These are phyloP conservation scores for Diplocarpon rosae DNA, from an alignment of 2,329 filamentous ascomycete species.

Conservation along the genomic window DNA sequence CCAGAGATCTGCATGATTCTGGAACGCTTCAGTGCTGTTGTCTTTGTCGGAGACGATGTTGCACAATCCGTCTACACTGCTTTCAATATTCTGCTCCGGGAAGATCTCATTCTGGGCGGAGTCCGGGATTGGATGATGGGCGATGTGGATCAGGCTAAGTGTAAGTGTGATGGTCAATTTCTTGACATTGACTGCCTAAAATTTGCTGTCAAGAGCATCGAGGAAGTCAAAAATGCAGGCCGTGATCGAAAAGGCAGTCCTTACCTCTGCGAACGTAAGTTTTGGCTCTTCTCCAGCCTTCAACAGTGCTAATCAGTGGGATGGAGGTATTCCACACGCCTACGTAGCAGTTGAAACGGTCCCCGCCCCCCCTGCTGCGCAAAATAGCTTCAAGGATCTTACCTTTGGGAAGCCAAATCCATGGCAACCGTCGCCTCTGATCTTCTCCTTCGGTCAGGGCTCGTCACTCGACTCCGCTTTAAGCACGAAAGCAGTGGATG, in stretches of 20 bases:
- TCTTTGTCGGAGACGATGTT: conserved; percentile 33
- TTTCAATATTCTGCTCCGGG: conserved; percentile 34
- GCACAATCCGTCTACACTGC: conserved; percentile 32
- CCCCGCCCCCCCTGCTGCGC: conserved; percentile 23
- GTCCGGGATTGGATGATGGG: conserved; percentile 31
- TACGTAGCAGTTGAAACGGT: conserved; percentile 28
- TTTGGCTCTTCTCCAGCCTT: too few relatives aligned
- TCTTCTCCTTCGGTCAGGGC: conserved; percentile 28
- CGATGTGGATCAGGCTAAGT: conserved; percentile 4
- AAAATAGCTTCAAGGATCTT: conserved; percentile 27
- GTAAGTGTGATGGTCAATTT: too few relatives aligned
- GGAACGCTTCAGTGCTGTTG: conserved; percentile 31
- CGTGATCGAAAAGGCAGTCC: too few relatives aligned
- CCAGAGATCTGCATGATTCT: conserved; percentile 35
- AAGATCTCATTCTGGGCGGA: conserved; percentile 31
- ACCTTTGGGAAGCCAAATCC: conserved; percentile 22
- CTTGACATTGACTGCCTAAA: too few relatives aligned
- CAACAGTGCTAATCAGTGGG: background rate
- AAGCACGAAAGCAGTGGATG: conserved; percentile 29
- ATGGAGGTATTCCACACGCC: conserved; percentile 27
- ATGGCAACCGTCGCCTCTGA: conserved; percentile 32
- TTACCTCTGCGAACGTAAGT: too few relatives aligned
- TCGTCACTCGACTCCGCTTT: conserved; percentile 25
- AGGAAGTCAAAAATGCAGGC: too few relatives aligned
- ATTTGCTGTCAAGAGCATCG: too few relatives aligned